These are phyloP conservation scores for Flaveria brownii DNA, from an alignment of 129 eudicot species.

Conservation along the genomic window DNA sequence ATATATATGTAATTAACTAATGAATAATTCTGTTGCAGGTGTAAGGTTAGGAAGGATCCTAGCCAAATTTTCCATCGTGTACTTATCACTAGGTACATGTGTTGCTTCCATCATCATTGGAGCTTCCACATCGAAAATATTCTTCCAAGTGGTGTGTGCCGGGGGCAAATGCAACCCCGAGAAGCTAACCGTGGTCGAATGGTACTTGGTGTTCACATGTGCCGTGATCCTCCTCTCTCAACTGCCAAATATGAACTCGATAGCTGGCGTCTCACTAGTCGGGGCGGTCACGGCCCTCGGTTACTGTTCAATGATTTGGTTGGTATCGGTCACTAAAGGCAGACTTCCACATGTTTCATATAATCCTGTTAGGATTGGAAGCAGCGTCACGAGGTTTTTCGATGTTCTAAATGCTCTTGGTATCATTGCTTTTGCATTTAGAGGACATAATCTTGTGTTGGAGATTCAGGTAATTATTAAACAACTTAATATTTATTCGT, in stretches of 20 bases:
- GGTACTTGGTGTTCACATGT: constrained; percentile 17
- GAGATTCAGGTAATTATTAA: constrained; percentile 23
- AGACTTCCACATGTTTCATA: constrained; percentile 10
- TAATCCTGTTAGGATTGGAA: not conserved
- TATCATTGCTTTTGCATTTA: constrained; percentile 6
- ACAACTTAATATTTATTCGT: not conserved
- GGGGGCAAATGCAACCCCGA: not conserved
- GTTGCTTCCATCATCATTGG: constrained; percentile 13
- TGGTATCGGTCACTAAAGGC: not conserved
- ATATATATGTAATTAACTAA: no score
- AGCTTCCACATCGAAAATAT: not conserved
- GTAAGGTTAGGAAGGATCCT: constrained; percentile 17
- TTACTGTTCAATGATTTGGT: not conserved
- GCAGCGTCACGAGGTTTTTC: not conserved
- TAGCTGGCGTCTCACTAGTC: not conserved
- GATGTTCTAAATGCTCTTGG: constrained; percentile 15
- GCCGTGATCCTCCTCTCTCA: constrained; percentile 1
- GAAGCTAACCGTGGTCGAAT: not conserved
- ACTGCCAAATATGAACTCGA: constrained; percentile 8
- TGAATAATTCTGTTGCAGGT: not conserved
- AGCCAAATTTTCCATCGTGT: constrained; percentile 6
- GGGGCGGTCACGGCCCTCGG: not conserved
- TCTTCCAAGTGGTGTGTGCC: constrained; percentile 5
- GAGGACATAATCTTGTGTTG: constrained; percentile 14
- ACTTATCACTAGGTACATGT: constrained; percentile 3